Evolutionary conservation across 768 basidiomycete species (phyloP).

Genomic region (Cyathus striatus): DNA sequence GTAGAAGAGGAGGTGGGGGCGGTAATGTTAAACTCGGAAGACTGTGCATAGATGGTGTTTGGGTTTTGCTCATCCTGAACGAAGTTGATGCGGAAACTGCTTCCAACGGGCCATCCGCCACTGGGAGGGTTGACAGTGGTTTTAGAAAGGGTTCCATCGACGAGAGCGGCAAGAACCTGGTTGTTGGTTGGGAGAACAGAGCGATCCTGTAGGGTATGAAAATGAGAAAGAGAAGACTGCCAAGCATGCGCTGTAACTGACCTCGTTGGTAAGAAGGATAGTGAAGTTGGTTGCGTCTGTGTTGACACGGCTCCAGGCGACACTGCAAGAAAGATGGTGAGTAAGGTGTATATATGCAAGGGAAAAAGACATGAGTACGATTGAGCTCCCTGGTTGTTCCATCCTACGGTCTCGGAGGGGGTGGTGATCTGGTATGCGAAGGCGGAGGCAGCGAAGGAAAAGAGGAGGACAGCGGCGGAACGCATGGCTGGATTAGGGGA

Average conservation of each 20-base stretch:
- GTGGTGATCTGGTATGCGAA: constrained; percentile 59
- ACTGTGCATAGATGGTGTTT: constrained; percentile 65
- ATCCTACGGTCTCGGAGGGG: constrained; percentile 42
- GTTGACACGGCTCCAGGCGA: constrained; percentile 59
- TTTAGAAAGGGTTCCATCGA: constrained; percentile 39
- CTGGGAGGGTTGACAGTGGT: constrained; percentile 48
- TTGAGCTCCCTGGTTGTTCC: constrained; percentile 55
- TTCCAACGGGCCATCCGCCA: constrained; percentile 61
- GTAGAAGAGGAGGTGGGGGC: constrained; percentile 12
- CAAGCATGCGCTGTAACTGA: constrained; percentile 17
- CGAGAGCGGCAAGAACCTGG: constrained; percentile 51
- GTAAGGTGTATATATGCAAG: neutral
- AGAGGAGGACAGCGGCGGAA: constrained; percentile 32
- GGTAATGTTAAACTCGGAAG: constrained; percentile 48
- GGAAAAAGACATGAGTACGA: constrained; percentile 20
- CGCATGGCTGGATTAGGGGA: constrained; percentile 32
- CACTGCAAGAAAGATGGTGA: constrained; percentile 17
- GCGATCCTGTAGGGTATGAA: constrained; percentile 23
- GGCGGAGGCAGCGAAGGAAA: constrained; percentile 48
- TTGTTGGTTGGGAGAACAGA: constrained; percentile 21
- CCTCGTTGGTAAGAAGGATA: constrained; percentile 61
- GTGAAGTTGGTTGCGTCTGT: constrained; percentile 72
- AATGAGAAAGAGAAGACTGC: constrained; percentile 1
- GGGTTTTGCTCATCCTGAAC: constrained; percentile 42
- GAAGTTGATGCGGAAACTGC: constrained; percentile 68